Evolutionary conservation across 352 stramenopile genomes (phyloP).

Genomic region (Elongisporangium senticosum): DNA sequence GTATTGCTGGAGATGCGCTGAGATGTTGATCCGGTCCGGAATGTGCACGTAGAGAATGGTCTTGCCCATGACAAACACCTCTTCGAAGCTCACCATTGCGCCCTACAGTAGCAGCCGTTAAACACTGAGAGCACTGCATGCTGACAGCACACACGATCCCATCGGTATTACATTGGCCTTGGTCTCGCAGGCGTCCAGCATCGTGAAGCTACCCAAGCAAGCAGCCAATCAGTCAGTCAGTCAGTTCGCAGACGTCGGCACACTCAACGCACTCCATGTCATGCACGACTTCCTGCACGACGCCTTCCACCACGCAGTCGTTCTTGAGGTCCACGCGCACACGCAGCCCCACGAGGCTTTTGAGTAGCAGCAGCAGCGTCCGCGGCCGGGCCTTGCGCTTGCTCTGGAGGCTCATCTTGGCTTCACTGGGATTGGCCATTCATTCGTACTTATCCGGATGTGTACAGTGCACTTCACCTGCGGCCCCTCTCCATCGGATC

Average conservation of each 20-base stretch:
- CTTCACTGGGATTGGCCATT: background rate
- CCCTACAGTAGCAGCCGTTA: constrained; percentile 24
- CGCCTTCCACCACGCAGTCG: constrained; percentile 66
- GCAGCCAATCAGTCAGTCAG: background rate
- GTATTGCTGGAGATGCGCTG: constrained; percentile 74
- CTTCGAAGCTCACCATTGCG: constrained; percentile 51
- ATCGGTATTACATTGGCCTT: constrained; percentile 47
- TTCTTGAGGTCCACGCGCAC: constrained; percentile 84
- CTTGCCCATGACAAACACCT: constrained; percentile 86
- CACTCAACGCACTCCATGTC: constrained; percentile 71
- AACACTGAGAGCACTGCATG: background rate
- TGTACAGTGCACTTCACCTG: too few relatives aligned
- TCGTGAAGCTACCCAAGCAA: constrained; percentile 44
- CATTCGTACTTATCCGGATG: background rate
- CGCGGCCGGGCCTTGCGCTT: constrained; percentile 23
- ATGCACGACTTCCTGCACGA: constrained; percentile 78
- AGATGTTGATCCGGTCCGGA: constrained; percentile 80
- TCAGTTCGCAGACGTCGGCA: background rate
- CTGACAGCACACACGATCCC: background rate
- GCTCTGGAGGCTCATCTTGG: constrained; percentile 1
- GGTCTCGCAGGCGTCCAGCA: constrained; percentile 67
- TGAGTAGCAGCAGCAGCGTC: constrained; percentile 73
- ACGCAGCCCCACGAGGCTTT: constrained; percentile 77
- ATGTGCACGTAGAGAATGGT: constrained; percentile 86
- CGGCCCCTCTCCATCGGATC: background rate